Evolutionary conservation across 2,329 filamentous ascomycete genomes (phyloP).

Genomic region (Pseudogymnoascus sp.): DNA sequence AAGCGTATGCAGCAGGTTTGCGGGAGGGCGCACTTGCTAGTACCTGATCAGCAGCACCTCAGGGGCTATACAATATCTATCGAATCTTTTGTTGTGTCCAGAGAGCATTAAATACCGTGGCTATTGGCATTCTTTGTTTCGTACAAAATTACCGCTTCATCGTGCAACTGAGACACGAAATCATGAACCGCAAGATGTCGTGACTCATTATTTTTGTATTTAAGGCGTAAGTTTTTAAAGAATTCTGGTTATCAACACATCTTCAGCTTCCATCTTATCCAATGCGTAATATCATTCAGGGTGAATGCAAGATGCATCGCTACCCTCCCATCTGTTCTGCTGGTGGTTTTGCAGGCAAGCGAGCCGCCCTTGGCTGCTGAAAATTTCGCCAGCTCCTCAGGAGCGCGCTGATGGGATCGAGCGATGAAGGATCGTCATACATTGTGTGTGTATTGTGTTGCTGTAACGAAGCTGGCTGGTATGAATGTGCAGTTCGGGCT

Average conservation of each 20-base stretch:
- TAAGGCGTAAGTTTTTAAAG: background rate
- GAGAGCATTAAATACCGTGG: background rate
- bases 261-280: background rate
- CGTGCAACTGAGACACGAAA: background rate
- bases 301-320: background rate
- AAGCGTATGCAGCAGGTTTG: slow-evolving; percentile 12
- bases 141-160: background rate
- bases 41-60: background rate
- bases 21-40: background rate
- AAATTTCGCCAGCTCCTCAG: no score
- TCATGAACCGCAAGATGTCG: background rate
- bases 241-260: background rate
- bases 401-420: no score
- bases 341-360: no score
- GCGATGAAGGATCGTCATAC: no score
- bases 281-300: background rate
- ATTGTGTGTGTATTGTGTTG: no score
- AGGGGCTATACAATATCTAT: background rate
- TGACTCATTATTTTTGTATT: background rate
- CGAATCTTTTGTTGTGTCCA: background rate
- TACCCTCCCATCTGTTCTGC: no score
- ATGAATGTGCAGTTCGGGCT: no score
- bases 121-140: background rate
- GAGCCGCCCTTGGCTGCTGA: no score
- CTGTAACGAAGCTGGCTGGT: no score